Percentiles rank a stretch among this genome's conserved stretches.
Evolutionary conservation across 441 rosid genomes (phyloP).

Genomic region (Eutrema salsugineum): DNA sequence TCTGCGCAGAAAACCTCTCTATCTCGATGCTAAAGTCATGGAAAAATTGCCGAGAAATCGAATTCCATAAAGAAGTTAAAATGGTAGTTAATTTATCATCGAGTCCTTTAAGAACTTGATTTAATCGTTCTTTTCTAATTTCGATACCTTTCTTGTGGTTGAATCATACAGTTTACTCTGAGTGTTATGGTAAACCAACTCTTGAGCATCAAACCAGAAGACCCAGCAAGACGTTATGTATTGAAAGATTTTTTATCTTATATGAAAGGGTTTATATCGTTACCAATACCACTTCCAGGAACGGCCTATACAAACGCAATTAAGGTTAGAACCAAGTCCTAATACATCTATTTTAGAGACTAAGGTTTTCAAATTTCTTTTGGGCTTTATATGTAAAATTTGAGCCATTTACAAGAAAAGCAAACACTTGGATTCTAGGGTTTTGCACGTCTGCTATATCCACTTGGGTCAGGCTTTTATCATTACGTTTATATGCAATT

Average conservation of each 20-base stretch:
- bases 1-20: constrained; percentile 44
- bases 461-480: no score
- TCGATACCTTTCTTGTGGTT: background rate
- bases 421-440: no score
- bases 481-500: no score
- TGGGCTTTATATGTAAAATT: no score
- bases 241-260: constrained; percentile 60
- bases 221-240: constrained; percentile 46
- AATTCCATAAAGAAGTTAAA: constrained; percentile 54
- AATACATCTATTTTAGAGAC: no score
- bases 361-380: no score
- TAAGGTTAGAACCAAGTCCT: constrained; percentile 43
- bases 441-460: no score
- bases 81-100: constrained; percentile 35
- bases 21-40: constrained; percentile 63
- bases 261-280: constrained; percentile 84
- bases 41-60: constrained; percentile 40
- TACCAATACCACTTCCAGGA: constrained; percentile 72
- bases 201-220: constrained; percentile 66
- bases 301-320: constrained; percentile 69
- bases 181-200: constrained; percentile 66
- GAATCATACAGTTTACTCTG: constrained; percentile 49
- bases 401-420: no score
- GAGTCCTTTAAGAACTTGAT: background rate
- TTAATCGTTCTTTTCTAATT: background rate